phyloP scores from a whole-genome alignment of 1,284 basidiomycete genomes.

The Neonothopanus nambi region DNA sequence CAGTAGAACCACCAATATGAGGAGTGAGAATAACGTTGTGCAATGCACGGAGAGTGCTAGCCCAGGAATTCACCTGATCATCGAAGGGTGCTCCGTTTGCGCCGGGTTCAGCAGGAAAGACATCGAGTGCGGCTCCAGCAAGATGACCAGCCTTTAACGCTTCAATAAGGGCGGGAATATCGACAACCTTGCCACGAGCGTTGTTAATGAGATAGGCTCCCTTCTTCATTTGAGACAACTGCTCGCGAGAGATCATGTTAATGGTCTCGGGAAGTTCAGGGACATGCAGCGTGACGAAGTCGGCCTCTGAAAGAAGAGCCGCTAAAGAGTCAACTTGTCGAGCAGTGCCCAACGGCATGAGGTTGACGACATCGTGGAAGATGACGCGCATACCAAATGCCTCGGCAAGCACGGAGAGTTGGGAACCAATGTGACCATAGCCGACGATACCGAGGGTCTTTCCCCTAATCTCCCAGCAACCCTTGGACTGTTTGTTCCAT shows the following conservation, averaged over 20 bases:
- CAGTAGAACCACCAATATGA: constrained; percentile 98
- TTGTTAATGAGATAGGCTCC: constrained; percentile 98
- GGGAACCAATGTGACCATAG: constrained; percentile 98
- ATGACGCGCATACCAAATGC: constrained; percentile 95
- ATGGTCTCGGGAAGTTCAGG: constrained; percentile 96
- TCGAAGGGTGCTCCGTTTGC: constrained; percentile 89
- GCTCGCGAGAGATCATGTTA: constrained; percentile 83
- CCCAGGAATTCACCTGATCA: constrained; percentile 83
- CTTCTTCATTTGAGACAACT: constrained; percentile 92
- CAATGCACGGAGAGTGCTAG: constrained; percentile 68
- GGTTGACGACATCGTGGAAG: constrained; percentile 94
- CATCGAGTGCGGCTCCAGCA: constrained; percentile 94
- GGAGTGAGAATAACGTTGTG: constrained; percentile 95
- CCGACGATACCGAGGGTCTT: constrained; percentile 98
- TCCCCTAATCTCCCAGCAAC: constrained; percentile 97
- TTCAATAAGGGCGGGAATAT: constrained; percentile 88
- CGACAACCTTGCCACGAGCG: constrained; percentile 92
- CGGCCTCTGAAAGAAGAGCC: constrained; percentile 78
- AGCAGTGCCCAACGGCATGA: constrained; percentile 97
- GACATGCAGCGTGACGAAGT: constrained; percentile 96
- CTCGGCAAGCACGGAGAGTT: constrained; percentile 96
- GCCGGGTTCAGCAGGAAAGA: constrained; percentile 92
- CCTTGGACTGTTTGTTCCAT: constrained; percentile 99
- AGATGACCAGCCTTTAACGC: constrained; percentile 85
- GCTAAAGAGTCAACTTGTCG: constrained; percentile 85